Conservation (phyloP, 163 green algal genomes). For the Volvox carteri region DNA sequence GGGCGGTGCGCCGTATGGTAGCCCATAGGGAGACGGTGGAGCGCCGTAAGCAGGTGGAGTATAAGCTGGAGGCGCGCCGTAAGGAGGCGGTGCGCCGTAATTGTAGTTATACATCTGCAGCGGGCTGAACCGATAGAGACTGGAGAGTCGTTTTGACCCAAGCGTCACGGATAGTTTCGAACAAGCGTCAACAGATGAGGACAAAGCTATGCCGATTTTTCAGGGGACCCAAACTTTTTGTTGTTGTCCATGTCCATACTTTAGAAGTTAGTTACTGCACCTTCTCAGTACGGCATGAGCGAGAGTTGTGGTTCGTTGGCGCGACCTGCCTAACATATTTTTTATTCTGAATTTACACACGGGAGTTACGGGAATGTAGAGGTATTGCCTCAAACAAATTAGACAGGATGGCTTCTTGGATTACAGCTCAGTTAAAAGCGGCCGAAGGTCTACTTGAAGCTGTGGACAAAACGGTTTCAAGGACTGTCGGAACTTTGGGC, state of each 20-base stretch:
- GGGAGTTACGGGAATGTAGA: too few relatives aligned
- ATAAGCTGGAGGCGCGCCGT: neutral
- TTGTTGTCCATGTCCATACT: too few relatives aligned
- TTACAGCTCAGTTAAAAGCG: conserved; percentile 41
- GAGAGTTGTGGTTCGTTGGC: too few relatives aligned
- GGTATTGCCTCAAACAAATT: too few relatives aligned
- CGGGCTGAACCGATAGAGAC: neutral
- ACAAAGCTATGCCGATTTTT: too few relatives aligned
- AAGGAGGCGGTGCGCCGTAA: conserved; percentile 15
- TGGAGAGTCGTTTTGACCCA: neutral
- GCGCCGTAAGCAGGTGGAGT: neutral
- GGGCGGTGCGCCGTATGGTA: neutral
- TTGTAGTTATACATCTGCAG: conserved; percentile 16
- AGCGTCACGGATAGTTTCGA: neutral
- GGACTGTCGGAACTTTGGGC: conserved; percentile 41
- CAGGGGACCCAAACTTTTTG: too few relatives aligned
- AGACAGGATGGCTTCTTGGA: conserved; percentile 35
- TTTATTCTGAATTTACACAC: too few relatives aligned
- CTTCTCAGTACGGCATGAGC: too few relatives aligned
- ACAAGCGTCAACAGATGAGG: too few relatives aligned
- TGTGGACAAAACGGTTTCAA: conserved; percentile 57
- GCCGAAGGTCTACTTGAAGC: conserved; percentile 57
- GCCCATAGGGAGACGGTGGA: neutral
- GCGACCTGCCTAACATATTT: too few relatives aligned
- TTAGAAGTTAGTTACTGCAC: too few relatives aligned